Conservation (phyloP, 1,284 basidiomycete genomes). For the Cronartium quercuum region DNA sequence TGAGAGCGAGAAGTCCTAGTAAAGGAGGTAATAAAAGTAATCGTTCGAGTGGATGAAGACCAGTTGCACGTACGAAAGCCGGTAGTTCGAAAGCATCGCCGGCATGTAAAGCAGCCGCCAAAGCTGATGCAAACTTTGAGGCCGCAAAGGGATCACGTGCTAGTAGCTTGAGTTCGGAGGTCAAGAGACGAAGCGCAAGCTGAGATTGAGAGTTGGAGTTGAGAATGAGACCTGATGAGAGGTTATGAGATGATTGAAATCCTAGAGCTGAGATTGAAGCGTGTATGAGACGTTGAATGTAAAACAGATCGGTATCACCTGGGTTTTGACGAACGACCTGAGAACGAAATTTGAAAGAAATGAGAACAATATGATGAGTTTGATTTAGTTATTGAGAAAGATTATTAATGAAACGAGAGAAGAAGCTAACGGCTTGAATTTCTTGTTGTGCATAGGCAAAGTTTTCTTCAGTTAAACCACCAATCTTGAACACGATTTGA, state of each 20-base stretch:
- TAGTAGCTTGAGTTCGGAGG: conserved; percentile 77
- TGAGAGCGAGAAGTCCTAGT: conserved; percentile 58
- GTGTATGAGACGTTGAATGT: conserved; percentile 83
- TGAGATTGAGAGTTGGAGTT: conserved; percentile 55
- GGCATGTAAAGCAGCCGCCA: conserved; percentile 66
- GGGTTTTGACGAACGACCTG: conserved; percentile 91
- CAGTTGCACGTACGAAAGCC: conserved; percentile 68
- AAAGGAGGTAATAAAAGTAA: conserved; percentile 69
- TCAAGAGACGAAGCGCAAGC: conserved; percentile 69
- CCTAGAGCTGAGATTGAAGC: conserved; percentile 56
- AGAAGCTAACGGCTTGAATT: conserved; percentile 27
- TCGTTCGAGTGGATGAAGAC: conserved; percentile 69
- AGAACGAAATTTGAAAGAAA: neutral
- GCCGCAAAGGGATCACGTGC: conserved; percentile 77
- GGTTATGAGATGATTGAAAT: conserved; percentile 56
- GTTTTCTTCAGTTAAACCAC: conserved; percentile 37
- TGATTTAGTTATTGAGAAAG: neutral
- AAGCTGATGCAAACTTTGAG: conserved; percentile 74
- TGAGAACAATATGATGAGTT: neutral
- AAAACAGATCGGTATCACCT: conserved; percentile 88
- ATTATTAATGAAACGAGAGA: neutral
- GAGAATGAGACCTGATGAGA: conserved; percentile 61
- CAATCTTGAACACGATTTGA: conserved; percentile 37
- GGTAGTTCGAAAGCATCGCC: conserved; percentile 71
- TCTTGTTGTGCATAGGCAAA: conserved; percentile 37